phyloP scores from a whole-genome alignment of 306 rosid genomes.

The Ceratonia siliqua region DNA sequence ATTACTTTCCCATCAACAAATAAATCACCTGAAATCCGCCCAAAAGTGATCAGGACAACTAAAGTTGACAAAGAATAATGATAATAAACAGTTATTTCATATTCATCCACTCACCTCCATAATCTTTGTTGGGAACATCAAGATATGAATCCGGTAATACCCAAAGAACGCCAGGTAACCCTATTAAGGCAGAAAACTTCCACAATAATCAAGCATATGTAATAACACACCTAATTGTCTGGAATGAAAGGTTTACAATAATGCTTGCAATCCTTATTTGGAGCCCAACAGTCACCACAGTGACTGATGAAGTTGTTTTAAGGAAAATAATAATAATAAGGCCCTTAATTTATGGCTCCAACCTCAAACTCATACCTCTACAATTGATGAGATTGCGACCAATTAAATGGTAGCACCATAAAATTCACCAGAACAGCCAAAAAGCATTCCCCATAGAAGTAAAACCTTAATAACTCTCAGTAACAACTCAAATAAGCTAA shows the following conservation, averaged over 20 bases:
- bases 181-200: conserved; percentile 42
- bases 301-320: background rate
- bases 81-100: background rate
- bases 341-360: background rate
- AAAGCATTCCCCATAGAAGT: background rate
- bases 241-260: background rate
- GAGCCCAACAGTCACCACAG: background rate
- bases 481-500: background rate
- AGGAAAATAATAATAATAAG: background rate
- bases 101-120: conserved; percentile 68
- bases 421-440: background rate
- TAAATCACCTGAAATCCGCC: conserved; percentile 64
- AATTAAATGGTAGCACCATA: background rate
- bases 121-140: conserved; percentile 88
- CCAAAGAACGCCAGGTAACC: conserved; percentile 80
- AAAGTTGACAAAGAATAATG: background rate
- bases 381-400: background rate
- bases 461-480: conserved; percentile 17
- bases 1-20: conserved; percentile 84
- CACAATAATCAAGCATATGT: conserved; percentile 10
- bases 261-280: background rate
- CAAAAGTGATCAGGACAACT: conserved; percentile 20
- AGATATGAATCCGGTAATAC: conserved; percentile 94
- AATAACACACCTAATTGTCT: background rate
- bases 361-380: background rate